Evolutionary conservation across 139 green algal species (phyloP), one percentile per base, ranked within the genome.

Genomic region (Coccomyxa sp.): DNA sequence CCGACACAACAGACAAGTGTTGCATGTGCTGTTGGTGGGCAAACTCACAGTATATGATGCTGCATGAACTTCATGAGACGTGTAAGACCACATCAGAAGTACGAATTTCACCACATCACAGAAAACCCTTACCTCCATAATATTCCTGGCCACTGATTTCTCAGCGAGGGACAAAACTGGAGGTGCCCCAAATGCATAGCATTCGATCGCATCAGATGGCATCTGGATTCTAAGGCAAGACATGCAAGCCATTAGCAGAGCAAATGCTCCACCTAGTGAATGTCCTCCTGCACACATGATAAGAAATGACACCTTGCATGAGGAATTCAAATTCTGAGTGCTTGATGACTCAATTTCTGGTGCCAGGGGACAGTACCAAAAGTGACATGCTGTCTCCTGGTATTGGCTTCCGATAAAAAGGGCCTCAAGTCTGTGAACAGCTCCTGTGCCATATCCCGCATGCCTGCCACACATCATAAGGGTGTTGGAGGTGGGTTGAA

Each of bases 121-220:
- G 66, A 58, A n/a, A 83, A 32, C 10, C 66, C 9, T 51, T 51
- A 81, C 86, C 86, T 82, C 31, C 66, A 90, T 30, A n/a, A 90
- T 84, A 27, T 60, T 82, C 25, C 83, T 67, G 10, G 77, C 84
- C 7, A 58, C 82, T 13, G 51, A 67, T 31, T 66, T 82, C 7
- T 81, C 74, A 10, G 74, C 74, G n/a, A 84, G 90, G 0, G 90
- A 85, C 32, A 95, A 82, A 11, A 94, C 91, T 0, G 91, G 89
- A 9, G 92, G 92, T 10, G 90, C 91, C 13, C 92, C 92, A 85
- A 94, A 95, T 1, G 88, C 91, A 57, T 86, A 87, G 71, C 82
- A 89, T 30, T 76, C 79, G 23, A 74, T 77, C 75, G 45, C 75
- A 31, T 16, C 21, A 59, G 82, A 74, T 77, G 76, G 45, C 75